phyloP scores from a whole-genome alignment of 2,329 filamentous ascomycete species.

The Pleomassaria siparia region DNA sequence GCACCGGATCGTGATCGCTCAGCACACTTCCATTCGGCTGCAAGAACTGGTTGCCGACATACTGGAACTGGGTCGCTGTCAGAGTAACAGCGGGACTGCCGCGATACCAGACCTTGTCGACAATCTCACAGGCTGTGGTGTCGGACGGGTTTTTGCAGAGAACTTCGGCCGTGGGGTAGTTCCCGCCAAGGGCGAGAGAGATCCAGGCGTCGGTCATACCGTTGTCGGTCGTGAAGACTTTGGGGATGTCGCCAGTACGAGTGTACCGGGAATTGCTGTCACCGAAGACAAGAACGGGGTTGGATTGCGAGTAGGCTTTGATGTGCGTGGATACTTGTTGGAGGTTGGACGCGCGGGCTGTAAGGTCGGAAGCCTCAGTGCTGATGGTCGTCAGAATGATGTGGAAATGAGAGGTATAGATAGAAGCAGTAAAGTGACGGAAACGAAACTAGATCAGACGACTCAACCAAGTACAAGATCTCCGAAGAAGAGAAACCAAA shows the following conservation, averaged over 20 bases:
- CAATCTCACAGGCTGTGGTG: conserved; percentile 60
- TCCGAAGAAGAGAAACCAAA: too few species aligned
- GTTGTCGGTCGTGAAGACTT: conserved; percentile 54
- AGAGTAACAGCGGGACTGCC: conserved; percentile 52
- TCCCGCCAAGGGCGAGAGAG: conserved; percentile 47
- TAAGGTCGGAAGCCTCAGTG: conserved; percentile 54
- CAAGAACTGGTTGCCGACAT: conserved; percentile 60
- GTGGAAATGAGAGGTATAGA: neutral
- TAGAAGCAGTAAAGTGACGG: neutral
- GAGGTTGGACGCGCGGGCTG: conserved; percentile 61
- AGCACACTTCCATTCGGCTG: conserved; percentile 59
- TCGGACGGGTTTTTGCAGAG: conserved; percentile 61
- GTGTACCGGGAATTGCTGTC: conserved; percentile 69
- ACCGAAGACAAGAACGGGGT: conserved; percentile 64
- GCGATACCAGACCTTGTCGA: conserved; percentile 68
- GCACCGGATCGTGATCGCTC: conserved; percentile 66
- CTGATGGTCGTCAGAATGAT: conserved; percentile 12
- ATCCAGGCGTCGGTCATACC: conserved; percentile 63
- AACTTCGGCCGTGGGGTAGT: conserved; percentile 26
- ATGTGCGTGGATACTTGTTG: conserved; percentile 63
- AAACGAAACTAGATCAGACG: neutral
- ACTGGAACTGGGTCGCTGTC: conserved; percentile 54
- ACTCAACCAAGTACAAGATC: too few species aligned
- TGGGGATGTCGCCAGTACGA: conserved; percentile 55
- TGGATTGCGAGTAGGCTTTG: conserved; percentile 57